Evolutionary conservation across 768 basidiomycete species (phyloP), one percentile per base, ranked within the genome.

Genomic region (Pulveroboletus frians): DNA sequence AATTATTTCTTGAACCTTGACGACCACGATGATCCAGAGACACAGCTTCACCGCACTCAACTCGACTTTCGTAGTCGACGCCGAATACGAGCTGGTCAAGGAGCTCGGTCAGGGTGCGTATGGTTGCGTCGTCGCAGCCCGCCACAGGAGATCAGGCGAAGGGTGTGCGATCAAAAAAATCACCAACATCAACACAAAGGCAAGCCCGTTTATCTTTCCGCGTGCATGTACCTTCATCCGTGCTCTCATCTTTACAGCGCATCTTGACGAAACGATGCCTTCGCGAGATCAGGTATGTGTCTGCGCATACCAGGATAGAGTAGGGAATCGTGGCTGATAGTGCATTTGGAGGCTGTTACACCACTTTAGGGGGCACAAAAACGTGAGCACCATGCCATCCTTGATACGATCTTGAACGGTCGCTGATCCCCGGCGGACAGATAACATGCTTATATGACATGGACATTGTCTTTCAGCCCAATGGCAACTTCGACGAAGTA

Each of bases 291-390:
- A 88, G 83, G 90, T 88, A 62, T 49, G 78, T 70, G 20, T 26
- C 21, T 38, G 18, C 36, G 40, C 36, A 23, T 39, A 18, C 13
- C 13, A 30, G 13, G 31, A 9, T 13, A 13, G 4, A 32, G 4
- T 35, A 10, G 23, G 8, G 37, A 26, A 26, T 39, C 2, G 13
- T 47, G 46, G 43, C 54, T 61, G 42, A 64, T 55, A 50, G 49
- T 35, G 44, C 50, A 7, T 37, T 7, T 39, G 27, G 46, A 94
- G 92, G 65, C 76, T 99, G 36, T 71, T 99, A 32, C 93, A 95
- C 69, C 96, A 99, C 70, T 99, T 99, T 73, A 82, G 96, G 59
- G 93, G 95, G 5, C 96, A 99, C 75, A 99, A 99, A 75, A 99
- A 99, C 65, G 94, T 97, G 47, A 51, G 55, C 14, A 10, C 39